Evolutionary conservation across 2,329 filamentous ascomycete genomes (phyloP).

Genomic region (Plectosphaerella cucumerina): DNA sequence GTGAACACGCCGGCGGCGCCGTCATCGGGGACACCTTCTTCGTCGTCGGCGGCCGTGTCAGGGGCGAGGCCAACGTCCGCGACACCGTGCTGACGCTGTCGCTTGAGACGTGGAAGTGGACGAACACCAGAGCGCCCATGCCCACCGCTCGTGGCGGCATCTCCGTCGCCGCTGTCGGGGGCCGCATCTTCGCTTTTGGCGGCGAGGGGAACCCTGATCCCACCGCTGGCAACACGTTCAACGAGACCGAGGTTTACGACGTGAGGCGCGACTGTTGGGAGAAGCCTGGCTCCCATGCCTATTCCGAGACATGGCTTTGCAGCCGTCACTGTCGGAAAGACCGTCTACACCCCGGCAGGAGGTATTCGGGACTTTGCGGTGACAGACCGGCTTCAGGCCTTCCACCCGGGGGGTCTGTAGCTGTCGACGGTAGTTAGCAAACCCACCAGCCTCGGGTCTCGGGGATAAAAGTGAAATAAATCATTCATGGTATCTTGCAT

Average conservation of each 20-base stretch:
- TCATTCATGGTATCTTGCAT: no score
- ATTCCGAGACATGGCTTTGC: no score
- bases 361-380: no score
- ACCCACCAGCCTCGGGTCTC: no score
- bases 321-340: no score
- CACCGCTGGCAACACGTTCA: slow-evolving; percentile 18
- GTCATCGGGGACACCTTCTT: slow-evolving; percentile 28
- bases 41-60: slow-evolving; percentile 28
- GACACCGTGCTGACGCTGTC: slow-evolving; percentile 27
- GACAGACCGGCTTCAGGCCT: no score
- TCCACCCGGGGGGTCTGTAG: no score
- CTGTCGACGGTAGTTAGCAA: no score
- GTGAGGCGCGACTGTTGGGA: neutral
- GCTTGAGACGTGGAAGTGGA: slow-evolving; percentile 16
- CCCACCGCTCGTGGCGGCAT: slow-evolving; percentile 30
- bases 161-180: slow-evolving; percentile 20
- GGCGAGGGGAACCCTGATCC: slow-evolving; percentile 27
- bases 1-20: slow-evolving; percentile 27
- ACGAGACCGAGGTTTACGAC: slow-evolving; percentile 25
- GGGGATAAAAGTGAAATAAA: no score
- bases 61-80: slow-evolving; percentile 22
- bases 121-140: slow-evolving; percentile 22
- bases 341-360: no score
- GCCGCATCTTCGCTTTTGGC: slow-evolving; percentile 27
- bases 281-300: no score